These are phyloP conservation scores for Aspergillus sclerotiicarbonarius DNA, from an alignment of 495 filamentous ascomycete genomes.

Conservation along the genomic window DNA sequence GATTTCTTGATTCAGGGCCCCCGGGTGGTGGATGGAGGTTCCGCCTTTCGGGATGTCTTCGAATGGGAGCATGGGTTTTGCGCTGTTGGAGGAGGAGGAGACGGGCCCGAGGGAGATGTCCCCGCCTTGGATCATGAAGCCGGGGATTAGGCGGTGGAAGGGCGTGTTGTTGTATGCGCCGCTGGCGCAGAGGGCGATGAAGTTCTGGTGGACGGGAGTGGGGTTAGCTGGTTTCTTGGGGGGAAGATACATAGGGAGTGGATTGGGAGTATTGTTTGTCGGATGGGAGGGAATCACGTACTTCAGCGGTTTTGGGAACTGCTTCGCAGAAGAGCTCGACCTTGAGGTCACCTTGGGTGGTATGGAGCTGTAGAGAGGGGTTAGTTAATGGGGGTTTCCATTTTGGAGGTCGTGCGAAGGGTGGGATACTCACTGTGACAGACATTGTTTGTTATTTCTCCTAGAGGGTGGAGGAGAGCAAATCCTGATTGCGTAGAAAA, in stretches of 20 bases:
- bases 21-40: conserved; percentile 76
- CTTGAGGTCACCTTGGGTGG: conserved; percentile 86
- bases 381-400: neutral
- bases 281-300: conserved; percentile 24
- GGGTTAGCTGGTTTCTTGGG: conserved; percentile 4
- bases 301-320: conserved; percentile 85
- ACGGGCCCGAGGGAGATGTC: conserved; percentile 63
- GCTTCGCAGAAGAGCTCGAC: conserved; percentile 95
- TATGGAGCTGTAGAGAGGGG: conserved; percentile 71
- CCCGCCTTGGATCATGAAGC: conserved; percentile 92
- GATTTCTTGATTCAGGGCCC: conserved; percentile 88
- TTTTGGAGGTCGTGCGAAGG: no score
- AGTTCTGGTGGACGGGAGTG: conserved; percentile 61
- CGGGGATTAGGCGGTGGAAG: conserved; percentile 87
- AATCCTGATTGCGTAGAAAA: neutral
- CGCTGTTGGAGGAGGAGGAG: conserved; percentile 35
- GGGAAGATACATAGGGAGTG: neutral
- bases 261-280: neutral
- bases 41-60: conserved; percentile 69
- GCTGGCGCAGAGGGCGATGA: conserved; percentile 91
- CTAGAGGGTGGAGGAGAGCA: neutral
- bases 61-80: conserved; percentile 43
- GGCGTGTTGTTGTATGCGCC: conserved; percentile 81
- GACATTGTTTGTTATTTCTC: conserved; percentile 21
- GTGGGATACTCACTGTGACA: conserved; percentile 26